A percentile compares a stretch with the other conserved stretches of the same genome.
These are phyloP conservation scores for Exophiala xenobiotica DNA, from an alignment of 2,329 filamentous ascomycete species.

Conservation along the genomic window DNA sequence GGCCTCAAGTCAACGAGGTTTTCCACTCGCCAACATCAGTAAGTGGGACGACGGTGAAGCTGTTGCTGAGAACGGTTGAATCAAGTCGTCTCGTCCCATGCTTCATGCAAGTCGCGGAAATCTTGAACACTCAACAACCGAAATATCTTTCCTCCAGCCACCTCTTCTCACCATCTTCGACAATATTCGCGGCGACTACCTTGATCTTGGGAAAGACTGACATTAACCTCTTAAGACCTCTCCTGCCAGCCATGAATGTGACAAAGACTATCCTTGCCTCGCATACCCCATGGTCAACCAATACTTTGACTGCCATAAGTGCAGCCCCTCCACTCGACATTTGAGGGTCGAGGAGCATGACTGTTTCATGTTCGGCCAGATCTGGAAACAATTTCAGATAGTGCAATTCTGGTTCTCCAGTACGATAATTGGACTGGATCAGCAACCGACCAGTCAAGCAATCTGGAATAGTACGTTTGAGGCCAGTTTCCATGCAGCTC, in stretches of 20 bases:
- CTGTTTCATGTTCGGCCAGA: slow-evolving; percentile 72
- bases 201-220: slow-evolving; percentile 85
- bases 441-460: slow-evolving; percentile 84
- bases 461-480: slow-evolving; percentile 88
- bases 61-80: too few species aligned
- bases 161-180: slow-evolving; percentile 76
- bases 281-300: slow-evolving; percentile 87
- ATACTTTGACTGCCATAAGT: slow-evolving; percentile 93
- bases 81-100: too few species aligned
- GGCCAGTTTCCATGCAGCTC: slow-evolving; percentile 79
- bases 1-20: too few species aligned
- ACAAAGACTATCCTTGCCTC: slow-evolving; percentile 87
- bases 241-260: slow-evolving; percentile 82
- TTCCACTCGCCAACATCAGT: too few species aligned
- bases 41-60: too few species aligned
- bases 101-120: not conserved
- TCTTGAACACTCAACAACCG: slow-evolving; percentile 62
- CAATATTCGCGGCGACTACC: slow-evolving; percentile 79
- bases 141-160: slow-evolving; percentile 92
- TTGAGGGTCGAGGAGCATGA: slow-evolving; percentile 86
- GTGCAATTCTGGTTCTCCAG: slow-evolving; percentile 88
- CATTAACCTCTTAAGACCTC: slow-evolving; percentile 79
- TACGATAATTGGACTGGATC: slow-evolving; percentile 83
- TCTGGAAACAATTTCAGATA: slow-evolving; percentile 77
- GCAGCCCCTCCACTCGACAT: slow-evolving; percentile 86